Evolutionary conservation across 75 land plant species (phyloP).

Genomic region (Ceratopteris richardii): DNA sequence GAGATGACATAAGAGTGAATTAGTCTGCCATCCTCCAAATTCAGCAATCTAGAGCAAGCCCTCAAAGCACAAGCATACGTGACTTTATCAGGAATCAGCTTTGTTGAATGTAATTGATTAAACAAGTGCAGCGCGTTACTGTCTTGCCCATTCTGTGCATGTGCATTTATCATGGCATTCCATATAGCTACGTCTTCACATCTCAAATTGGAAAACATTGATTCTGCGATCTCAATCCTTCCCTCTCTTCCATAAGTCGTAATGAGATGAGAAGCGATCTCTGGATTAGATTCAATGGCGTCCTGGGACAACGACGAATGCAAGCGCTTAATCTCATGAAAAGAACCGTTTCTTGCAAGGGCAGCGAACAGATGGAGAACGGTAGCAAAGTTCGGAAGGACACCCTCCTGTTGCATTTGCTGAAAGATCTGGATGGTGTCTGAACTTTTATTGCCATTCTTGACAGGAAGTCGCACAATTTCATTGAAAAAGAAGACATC

Average conservation of each 20-base stretch:
- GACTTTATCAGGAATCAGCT: conserved; percentile 2
- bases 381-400: not conserved
- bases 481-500: conserved; percentile 49
- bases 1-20: not conserved
- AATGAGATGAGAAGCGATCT: conserved; percentile 22
- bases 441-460: conserved; percentile 30
- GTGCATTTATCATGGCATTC: conserved; percentile 38
- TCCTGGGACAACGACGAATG: not conserved
- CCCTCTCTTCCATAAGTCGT: conserved; percentile 23
- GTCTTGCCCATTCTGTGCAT: conserved; percentile 22
- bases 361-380: not conserved
- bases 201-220: conserved; percentile 16
- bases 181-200: conserved; percentile 27
- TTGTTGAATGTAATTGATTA: conserved; percentile 9
- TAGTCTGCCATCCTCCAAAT: conserved; percentile 5
- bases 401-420: not conserved
- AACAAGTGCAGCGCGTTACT: conserved; percentile 20
- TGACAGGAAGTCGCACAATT: conserved; percentile 53
- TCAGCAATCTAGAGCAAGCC: conserved; percentile 1
- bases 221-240: conserved; percentile 13
- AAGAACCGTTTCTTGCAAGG: too few species aligned
- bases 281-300: conserved; percentile 6
- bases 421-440: conserved; percentile 3
- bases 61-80: not conserved
- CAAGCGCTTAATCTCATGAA: not conserved